Evolutionary conservation across 2,329 filamentous ascomycete species (phyloP).

Genomic region (Penicillium concentricum): DNA sequence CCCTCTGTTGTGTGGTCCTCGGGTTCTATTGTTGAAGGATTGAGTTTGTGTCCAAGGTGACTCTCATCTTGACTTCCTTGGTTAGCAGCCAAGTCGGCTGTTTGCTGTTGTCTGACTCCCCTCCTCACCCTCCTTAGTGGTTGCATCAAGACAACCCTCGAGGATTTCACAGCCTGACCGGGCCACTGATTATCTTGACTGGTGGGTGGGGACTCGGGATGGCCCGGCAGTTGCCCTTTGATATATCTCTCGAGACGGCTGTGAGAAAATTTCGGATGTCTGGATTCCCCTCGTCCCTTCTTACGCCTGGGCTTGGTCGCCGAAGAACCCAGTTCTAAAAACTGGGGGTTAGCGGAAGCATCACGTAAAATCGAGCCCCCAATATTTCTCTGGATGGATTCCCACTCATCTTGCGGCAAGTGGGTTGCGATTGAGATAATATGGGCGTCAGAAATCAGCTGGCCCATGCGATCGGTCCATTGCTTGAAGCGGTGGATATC

Average conservation of each 20-base stretch:
- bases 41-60: background rate
- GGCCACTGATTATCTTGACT: background rate
- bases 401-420: background rate
- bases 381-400: background rate
- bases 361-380: no score
- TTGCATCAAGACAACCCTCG: background rate
- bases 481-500: slow-evolving; percentile 13
- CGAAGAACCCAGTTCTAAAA: background rate
- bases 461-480: slow-evolving; percentile 14
- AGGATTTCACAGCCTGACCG: background rate
- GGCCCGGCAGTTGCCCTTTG: background rate
- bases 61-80: background rate
- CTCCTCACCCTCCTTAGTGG: background rate
- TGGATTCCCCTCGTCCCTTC: background rate
- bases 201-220: background rate
- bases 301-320: background rate
- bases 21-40: background rate
- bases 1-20: background rate
- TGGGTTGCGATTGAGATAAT: background rate
- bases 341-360: background rate
- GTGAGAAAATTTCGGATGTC: background rate
- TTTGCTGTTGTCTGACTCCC: background rate
- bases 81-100: background rate
- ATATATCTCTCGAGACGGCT: background rate
- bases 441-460: background rate